A percentile compares a stretch with the other conserved stretches of the same genome.
phyloP scores from a whole-genome alignment of 176 grass and related monocot species.

The Avena eriantha region DNA sequence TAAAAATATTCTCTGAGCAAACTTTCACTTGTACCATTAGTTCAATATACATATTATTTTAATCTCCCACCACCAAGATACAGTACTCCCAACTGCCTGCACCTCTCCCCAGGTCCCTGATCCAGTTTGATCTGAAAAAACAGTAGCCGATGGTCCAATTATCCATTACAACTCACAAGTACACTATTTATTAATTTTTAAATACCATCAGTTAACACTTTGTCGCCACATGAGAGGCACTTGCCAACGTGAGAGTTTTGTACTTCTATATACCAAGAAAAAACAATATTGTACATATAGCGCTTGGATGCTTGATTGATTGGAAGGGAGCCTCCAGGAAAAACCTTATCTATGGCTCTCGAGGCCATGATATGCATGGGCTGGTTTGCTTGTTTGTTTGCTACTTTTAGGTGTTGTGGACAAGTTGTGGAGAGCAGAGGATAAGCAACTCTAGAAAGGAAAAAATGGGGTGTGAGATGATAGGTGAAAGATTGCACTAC shows the following conservation, averaged over 20 bases:
- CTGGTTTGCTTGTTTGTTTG: slow-evolving; percentile 33
- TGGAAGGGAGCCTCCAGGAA: slow-evolving; percentile 11
- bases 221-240: slow-evolving; percentile 24
- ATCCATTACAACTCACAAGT: slow-evolving; percentile 46
- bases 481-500: slow-evolving; percentile 49
- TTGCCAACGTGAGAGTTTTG: neutral
- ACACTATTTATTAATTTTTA: slow-evolving; percentile 20
- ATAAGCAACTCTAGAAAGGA: slow-evolving; percentile 17
- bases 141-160: slow-evolving; percentile 37
- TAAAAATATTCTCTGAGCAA: slow-evolving; percentile 15
- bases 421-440: neutral
- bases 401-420: slow-evolving; percentile 25
- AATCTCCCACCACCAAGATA: slow-evolving; percentile 16
- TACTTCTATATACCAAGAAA: neutral
- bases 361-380: slow-evolving; percentile 31
- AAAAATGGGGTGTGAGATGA: neutral
- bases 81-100: neutral
- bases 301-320: slow-evolving; percentile 13
- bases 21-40: slow-evolving; percentile 34
- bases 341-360: slow-evolving; percentile 4
- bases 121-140: slow-evolving; percentile 36
- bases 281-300: neutral
- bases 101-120: slow-evolving; percentile 20
- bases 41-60: slow-evolving; percentile 21
- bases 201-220: neutral